These are phyloP conservation scores for Didymella pomorum DNA, from an alignment of 2,329 filamentous ascomycete species.

Conservation along the genomic window DNA sequence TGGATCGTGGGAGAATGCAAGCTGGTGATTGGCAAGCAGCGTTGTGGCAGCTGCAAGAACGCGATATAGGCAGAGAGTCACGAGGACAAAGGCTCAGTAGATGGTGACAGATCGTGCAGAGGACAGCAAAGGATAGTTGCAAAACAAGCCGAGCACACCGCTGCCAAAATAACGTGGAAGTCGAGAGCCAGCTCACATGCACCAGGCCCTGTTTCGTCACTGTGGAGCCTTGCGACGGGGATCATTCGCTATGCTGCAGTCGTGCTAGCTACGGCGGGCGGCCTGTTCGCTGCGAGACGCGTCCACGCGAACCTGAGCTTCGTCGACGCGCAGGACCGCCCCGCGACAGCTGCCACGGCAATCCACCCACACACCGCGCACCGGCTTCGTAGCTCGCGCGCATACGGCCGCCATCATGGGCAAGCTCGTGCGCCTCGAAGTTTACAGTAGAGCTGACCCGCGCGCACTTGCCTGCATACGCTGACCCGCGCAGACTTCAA, in stretches of 20 bases:
- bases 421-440: conserved; percentile 91
- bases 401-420: conserved; percentile 69
- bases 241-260: background rate
- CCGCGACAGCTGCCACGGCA: conserved; percentile 2
- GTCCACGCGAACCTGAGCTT: conserved; percentile 2
- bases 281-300: no score
- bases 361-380: conserved; percentile 17
- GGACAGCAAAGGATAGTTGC: background rate
- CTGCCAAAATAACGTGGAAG: background rate
- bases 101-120: background rate
- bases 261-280: conserved; percentile 37
- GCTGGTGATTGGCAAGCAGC: conserved; percentile 42
- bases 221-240: conserved; percentile 25
- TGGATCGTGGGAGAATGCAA: conserved; percentile 39
- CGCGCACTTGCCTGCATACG: conserved; percentile 16
- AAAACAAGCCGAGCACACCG: background rate
- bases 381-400: conserved; percentile 25
- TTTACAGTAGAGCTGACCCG: conserved; percentile 76
- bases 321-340: conserved; percentile 16
- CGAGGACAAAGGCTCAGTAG: conserved; percentile 4
- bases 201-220: conserved; percentile 27
- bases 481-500: conserved; percentile 79
- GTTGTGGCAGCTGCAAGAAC: conserved; percentile 28
- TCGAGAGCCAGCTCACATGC: conserved; percentile 7
- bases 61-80: conserved; percentile 9